These are phyloP conservation scores for Oryza glumipatula DNA, from an alignment of 176 grass and related monocot genomes.

Conservation along the genomic window DNA sequence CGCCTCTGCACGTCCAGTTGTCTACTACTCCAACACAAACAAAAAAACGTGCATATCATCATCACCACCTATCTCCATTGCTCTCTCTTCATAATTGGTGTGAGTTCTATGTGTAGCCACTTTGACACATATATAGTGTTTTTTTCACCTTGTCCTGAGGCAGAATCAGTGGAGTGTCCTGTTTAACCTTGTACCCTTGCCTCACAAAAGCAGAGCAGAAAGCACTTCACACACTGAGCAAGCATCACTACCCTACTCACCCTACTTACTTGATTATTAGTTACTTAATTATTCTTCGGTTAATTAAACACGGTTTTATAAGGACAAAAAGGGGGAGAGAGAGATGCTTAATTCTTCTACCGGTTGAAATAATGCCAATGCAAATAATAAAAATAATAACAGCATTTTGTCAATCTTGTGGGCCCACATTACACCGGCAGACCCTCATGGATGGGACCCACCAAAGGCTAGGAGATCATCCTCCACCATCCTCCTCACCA, in stretches of 20 bases:
- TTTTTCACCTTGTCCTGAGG: neutral
- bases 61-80: neutral
- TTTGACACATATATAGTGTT: neutral
- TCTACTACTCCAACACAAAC: neutral
- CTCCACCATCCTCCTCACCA: slow-evolving; percentile 3
- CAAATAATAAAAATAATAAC: neutral
- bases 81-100: neutral
- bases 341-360: neutral
- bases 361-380: slow-evolving; percentile 3
- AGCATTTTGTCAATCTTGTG: neutral
- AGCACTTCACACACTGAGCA: neutral
- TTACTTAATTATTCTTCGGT: neutral
- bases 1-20: neutral
- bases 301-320: neutral
- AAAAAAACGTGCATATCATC: neutral
- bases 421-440: slow-evolving; percentile 4
- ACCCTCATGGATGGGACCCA: neutral
- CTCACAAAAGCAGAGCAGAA: slow-evolving; percentile 30
- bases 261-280: neutral
- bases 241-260: neutral
- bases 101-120: neutral
- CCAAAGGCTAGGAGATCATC: neutral
- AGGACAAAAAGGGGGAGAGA: neutral
- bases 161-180: slow-evolving; percentile 1
- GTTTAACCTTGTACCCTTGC: neutral